Base-by-base conservation (phyloP, 371 early-diverging fungal genomes). In the Lichtheimia ornata region DNA sequence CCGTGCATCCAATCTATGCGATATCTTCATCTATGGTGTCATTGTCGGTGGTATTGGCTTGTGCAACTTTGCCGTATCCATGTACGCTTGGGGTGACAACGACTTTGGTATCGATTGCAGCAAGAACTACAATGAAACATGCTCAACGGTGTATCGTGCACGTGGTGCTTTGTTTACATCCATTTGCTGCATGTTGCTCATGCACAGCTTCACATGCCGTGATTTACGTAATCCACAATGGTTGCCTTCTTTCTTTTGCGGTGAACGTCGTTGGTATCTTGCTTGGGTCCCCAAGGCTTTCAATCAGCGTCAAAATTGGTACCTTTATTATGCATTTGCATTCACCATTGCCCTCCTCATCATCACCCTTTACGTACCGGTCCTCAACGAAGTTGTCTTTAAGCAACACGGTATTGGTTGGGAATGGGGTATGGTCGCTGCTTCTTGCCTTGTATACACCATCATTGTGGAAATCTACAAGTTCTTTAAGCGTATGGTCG, bases 201-300 rank as follows among this genome's bases (percentile, higher is more conserved):
- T 90, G 9, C 91, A 90, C 66, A 85, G 88, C 12, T 88, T 87
- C 63, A 90, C 90, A 54, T 89, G 90, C 72, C 88, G 91, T 47
- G 83, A 84, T 51, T 75, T 91, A 25, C 77, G 85, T 49, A 64
- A 82, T 2, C 79, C 89, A 18, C 83, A 54, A n/a, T 84, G 89
- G 69, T 64, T 44, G 35, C 71, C 61, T 51, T 58, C 53, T 56
- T 72, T 66, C 50, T 70, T 72, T 43, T 74, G 62, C 2, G 68
- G 85, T 40, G 72, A 71, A 43, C 73, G 79, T 45, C 91, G 90
- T 77, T 79, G 72, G 59, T 82, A 81, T 53, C 70, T 93, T 9
- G 49, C 53, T 12, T 81, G 85, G 65, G 66, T 49, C 42, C 71
- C 63, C 50, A 59, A 52, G 58, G 72, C 70, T 44, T 73, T 72